Base-by-base conservation (phyloP, 2,329 filamentous ascomycete species). In the Rhynchosporium agropyri region DNA sequence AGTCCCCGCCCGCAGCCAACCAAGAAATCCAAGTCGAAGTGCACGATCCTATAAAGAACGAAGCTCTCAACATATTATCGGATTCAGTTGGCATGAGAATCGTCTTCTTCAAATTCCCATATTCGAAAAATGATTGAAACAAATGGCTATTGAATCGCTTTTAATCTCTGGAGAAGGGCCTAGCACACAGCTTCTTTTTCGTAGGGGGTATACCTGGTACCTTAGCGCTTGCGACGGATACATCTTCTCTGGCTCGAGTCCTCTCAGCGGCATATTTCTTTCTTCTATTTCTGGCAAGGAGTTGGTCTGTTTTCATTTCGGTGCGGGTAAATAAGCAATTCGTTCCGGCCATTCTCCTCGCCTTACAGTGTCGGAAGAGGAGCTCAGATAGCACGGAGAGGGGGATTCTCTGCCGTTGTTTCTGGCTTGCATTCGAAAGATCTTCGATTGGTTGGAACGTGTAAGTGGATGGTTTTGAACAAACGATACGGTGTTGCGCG, bases 1-100 rank as follows among this genome's bases (percentile, higher is more conserved):
- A 90, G 88, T 78, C 89, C 89, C 63, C 81, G 84, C 70, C 85
- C 86, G 26, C 78, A 82, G 67, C 72, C 78, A 36, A 79, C 76
- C 63, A 84, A 86, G 80, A 77, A 81, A 72, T 89, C 88, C 80
- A 84, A 84, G 76, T 79, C 79, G 69, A 89, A 89, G 80, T 91
- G 89, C 80, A 83, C 82, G 53, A 87, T 91, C 73, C 81, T 91
- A 76, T 91, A 68, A 70, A 65, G 49, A 46, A 51, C 51, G 42
- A 38, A 26, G 40, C 42, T 60, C 43, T 56, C 46, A 43, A 33
- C 42, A 36, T 56, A 28, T 42, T 53, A 48, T 48, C 42, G 43
- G 26, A 26, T 28, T 38, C 26, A 40, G 55, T 43, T 45, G 50
- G 49, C 53, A 63, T 53, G 49, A 60, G 45, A 38, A 51, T 43